Conservation (phyloP, 2,329 filamentous ascomycete genomes). For the Dactylellina cionopaga region DNA sequence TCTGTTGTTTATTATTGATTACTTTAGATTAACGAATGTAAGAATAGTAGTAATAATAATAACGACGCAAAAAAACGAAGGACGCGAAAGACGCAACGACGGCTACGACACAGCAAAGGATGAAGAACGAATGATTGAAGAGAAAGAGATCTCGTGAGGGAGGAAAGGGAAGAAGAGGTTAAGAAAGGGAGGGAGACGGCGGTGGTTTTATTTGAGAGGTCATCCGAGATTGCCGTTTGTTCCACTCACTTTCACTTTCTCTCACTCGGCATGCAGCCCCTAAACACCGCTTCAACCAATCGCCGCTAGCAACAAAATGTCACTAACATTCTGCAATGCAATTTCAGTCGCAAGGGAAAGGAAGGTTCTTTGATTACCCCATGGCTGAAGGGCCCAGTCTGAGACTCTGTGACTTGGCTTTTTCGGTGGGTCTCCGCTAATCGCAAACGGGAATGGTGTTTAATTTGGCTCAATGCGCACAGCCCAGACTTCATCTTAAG, state of each 20-base stretch:
- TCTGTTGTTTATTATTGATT: constrained; percentile 33
- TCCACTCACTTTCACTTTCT: neutral
- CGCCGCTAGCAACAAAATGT: constrained; percentile 4
- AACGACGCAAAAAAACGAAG: constrained; percentile 34
- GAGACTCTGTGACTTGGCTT: constrained; percentile 43
- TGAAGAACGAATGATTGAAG: constrained; percentile 11
- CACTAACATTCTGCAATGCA: constrained; percentile 50
- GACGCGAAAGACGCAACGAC: constrained; percentile 30
- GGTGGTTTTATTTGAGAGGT: constrained; percentile 49
- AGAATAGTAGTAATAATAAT: neutral
- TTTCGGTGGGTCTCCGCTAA: constrained; percentile 33
- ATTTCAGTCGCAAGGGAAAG: constrained; percentile 43
- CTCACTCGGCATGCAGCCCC: constrained; percentile 33
- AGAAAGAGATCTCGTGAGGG: constrained; percentile 30
- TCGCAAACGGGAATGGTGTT: constrained; percentile 35
- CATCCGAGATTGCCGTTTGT: constrained; percentile 48
- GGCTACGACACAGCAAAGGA: neutral
- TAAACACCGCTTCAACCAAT: constrained; percentile 23
- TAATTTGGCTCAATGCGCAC: constrained; percentile 46
- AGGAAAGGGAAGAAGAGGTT: constrained; percentile 16
- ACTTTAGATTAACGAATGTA: constrained; percentile 42
- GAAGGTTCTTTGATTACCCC: constrained; percentile 38
- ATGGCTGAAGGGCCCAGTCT: constrained; percentile 27
- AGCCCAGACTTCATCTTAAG: neutral
- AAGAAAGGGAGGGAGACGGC: constrained; percentile 7